These are phyloP conservation scores for Ilex paraguariensis DNA, from an alignment of 305 asterid genomes.

Conservation along the genomic window DNA sequence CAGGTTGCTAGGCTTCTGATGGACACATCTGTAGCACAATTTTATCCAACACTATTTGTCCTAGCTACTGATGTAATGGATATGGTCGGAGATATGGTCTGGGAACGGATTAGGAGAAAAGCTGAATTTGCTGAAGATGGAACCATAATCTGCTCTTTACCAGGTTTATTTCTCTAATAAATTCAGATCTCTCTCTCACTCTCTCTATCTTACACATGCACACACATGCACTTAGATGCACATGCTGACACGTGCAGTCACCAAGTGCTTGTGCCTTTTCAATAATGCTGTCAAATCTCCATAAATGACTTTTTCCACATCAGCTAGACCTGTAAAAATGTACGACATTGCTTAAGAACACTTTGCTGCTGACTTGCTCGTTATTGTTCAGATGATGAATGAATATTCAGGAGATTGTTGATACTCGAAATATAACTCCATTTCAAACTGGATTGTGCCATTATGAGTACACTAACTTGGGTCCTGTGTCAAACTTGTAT, in stretches of 20 bases:
- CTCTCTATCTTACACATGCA: slow-evolving; percentile 7
- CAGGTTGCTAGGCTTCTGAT: slow-evolving; percentile 79
- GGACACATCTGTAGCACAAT: slow-evolving; percentile 63
- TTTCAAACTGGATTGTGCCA: no score
- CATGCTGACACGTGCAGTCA: no score
- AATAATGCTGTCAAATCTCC: no score
- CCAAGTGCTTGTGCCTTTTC: neutral
- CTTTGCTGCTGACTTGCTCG: neutral
- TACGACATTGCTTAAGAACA: neutral
- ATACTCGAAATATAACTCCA: neutral
- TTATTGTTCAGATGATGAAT: neutral
- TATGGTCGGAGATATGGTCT: slow-evolving; percentile 79
- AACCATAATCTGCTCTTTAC: slow-evolving; percentile 36
- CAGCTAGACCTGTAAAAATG: neutral
- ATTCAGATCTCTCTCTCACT: slow-evolving; percentile 1
- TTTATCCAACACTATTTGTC: slow-evolving; percentile 78
- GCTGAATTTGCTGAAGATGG: slow-evolving; percentile 57
- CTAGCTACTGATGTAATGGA: slow-evolving; percentile 81
- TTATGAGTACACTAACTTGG: neutral
- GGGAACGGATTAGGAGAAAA: slow-evolving; percentile 67
- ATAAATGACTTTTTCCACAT: no score
- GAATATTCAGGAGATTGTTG: neutral
- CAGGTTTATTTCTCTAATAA: slow-evolving; percentile 35
- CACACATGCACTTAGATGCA: neutral
- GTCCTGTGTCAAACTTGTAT: no score